Evolutionary conservation across 2,329 filamentous ascomycete genomes (phyloP), one percentile per base, ranked within the genome.

Genomic region (Cyphellophora attinorum): DNA sequence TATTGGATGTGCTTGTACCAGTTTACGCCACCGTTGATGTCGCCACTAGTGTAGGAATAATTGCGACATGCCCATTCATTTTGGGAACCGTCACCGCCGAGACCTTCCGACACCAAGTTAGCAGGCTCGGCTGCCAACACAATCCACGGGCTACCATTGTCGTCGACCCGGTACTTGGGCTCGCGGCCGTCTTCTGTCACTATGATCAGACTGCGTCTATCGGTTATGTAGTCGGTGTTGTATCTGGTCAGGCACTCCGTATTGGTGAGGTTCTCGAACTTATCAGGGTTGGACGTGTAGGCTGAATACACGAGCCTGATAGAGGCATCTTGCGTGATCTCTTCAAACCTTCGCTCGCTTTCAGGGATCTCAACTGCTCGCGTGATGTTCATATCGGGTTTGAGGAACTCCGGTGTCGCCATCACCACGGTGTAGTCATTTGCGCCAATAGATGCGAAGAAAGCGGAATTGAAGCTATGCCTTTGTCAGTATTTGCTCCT

Each of bases 401-500:
- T 34, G 6, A 43, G 27, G 36, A 50, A 50, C n/a, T 35, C 40
- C 17, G 37, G 36, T 16, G 25, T 37, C n/a, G 40, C 48, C 5
- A 45, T 15, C 16, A 42, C 39, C 2, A 50, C 29, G 12, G 35
- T 16, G 37, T 53, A 53, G n/a, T 45, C 39, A 14, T 49, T 45
- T 2, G 36, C 42, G 2, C 38, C 25, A 2, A 49, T 37, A 5
- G 49, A 48, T 27, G 43, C 38, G 34, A 46, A 53, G 27, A 54
- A 46, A 5, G 43, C 47, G 3, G 51, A 52, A 37, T 54, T 54
- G 31, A 52, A 51, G 28, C 42, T 45, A 23, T n/a, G 16, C 6
- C 13, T 6, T 6, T 4, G 29, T 37, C 21, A 37, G 29, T 16
- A 11, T 14, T 6, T 11, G n/a, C 2, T 17, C 27, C 14, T 29